A percentile compares a stretch with the other conserved stretches of the same genome.
phyloP scores from a whole-genome alignment of 306 rosid species.

The Glycine tomentella region DNA sequence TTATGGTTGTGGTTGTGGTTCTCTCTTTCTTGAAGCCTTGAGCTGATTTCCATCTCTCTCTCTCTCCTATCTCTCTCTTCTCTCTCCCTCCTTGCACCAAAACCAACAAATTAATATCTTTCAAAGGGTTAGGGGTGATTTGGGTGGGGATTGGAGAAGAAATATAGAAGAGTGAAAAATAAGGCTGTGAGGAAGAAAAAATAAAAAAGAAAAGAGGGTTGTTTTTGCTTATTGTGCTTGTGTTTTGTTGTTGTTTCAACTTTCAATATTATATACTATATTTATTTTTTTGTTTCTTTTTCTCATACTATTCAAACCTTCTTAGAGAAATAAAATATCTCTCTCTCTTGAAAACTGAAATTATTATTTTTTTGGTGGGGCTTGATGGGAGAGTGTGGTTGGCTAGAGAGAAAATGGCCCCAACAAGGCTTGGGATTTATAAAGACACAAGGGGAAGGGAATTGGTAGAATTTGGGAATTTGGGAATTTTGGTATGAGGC shows the following conservation, averaged over 20 bases:
- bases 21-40: constrained; percentile 69
- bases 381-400: constrained; percentile 12
- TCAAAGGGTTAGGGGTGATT: constrained; percentile 41
- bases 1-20: background rate
- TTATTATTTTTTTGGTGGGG: background rate
- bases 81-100: background rate
- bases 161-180: too few relatives aligned
- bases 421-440: background rate
- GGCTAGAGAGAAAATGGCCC: constrained; percentile 44
- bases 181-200: too few relatives aligned
- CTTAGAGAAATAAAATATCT: background rate
- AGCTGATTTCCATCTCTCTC: constrained; percentile 66
- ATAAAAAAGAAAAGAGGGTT: constrained; percentile 24
- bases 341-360: background rate
- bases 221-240: background rate
- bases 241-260: constrained; percentile 44
- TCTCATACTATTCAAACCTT: constrained; percentile 27
- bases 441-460: background rate
- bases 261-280: constrained; percentile 47
- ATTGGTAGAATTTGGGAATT: constrained; percentile 56
- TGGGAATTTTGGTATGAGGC: constrained; percentile 47
- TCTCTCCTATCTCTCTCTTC: too few relatives aligned
- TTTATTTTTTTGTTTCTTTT: constrained; percentile 5
- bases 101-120: constrained; percentile 20
- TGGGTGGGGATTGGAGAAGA: constrained; percentile 55